Percentiles rank a stretch among this genome's conserved stretches.
Evolutionary conservation across 1,139 yeast genomes (phyloP).

Genomic region (Suhomyces yuchorum): DNA sequence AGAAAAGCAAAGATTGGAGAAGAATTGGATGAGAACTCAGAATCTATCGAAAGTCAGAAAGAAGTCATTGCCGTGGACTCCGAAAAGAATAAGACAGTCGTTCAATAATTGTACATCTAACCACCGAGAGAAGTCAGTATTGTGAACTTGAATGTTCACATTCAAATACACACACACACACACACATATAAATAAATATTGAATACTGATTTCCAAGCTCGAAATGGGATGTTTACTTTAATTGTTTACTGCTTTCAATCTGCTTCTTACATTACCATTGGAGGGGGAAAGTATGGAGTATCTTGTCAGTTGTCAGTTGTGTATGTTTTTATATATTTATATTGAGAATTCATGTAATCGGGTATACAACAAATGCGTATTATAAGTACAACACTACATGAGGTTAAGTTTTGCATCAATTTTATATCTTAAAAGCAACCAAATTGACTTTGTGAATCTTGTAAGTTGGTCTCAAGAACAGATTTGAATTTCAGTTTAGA

Average conservation of each 20-base stretch:
- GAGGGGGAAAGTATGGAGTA: conserved; percentile 18
- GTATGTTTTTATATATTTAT: not conserved
- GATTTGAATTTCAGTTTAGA: conserved; percentile 32
- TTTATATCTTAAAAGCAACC: conserved; percentile 19
- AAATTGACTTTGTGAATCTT: conserved; percentile 39
- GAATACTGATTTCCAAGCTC: not conserved
- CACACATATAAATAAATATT: conserved; percentile 7
- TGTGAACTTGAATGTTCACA: not conserved
- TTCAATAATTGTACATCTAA: not conserved
- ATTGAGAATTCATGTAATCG: conserved; percentile 3
- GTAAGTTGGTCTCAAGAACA: conserved; percentile 32
- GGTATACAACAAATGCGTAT: not conserved
- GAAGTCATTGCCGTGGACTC: conserved; percentile 12
- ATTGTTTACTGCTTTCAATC: not conserved
- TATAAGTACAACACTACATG: not conserved
- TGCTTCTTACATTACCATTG: conserved; percentile 9
- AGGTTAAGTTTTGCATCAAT: too few species aligned
- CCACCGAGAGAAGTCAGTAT: not conserved
- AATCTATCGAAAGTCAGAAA: conserved; percentile 11
- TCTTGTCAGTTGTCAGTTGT: conserved; percentile 1
- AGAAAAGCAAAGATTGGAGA: conserved; percentile 17
- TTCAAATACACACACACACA: conserved; percentile 14
- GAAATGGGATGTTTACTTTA: not conserved
- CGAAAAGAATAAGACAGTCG: conserved; percentile 7
- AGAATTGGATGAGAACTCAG: conserved; percentile 13